phyloP scores from a whole-genome alignment of 164 flowering plant genomes.

The Nelumbo lutea region DNA sequence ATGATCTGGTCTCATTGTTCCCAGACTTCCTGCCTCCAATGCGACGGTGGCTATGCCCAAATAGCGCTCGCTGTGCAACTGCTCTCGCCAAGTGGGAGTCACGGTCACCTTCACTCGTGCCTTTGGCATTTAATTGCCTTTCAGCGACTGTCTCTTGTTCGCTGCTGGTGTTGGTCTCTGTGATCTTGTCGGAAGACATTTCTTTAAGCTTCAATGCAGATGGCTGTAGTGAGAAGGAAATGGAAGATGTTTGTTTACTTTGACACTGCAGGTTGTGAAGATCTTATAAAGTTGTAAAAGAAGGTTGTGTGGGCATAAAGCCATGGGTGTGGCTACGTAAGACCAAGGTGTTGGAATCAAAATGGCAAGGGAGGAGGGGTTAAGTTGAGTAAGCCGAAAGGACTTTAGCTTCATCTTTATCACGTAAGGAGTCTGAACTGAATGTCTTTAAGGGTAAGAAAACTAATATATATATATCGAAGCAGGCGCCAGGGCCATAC shows the following conservation, averaged over 20 bases:
- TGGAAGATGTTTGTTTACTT: not conserved
- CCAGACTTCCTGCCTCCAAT: constrained; percentile 27
- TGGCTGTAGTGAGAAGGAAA: not conserved
- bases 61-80: constrained; percentile 49
- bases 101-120: not conserved
- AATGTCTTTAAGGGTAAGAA: constrained; percentile 29
- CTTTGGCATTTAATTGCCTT: constrained; percentile 2
- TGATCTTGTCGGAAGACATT: constrained; percentile 29
- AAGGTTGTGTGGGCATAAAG: constrained; percentile 6
- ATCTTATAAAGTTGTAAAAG: constrained; percentile 8
- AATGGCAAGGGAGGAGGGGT: not conserved
- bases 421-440: constrained; percentile 8
- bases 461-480: constrained; percentile 14
- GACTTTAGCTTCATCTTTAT: constrained; percentile 4
- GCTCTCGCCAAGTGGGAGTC: constrained; percentile 29
- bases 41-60: constrained; percentile 31
- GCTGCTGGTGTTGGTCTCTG: constrained; percentile 11
- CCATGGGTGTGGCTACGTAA: constrained; percentile 12
- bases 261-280: not conserved
- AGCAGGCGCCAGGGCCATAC: not conserved
- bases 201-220: not conserved
- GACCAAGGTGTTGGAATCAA: constrained; percentile 17
- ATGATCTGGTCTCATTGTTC: constrained; percentile 21
- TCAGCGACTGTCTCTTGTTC: constrained; percentile 5
- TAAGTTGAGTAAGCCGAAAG: constrained; percentile 26